Base-by-base conservation (phyloP, 768 basidiomycete species). In the Kwoniella mangroviensis region DNA sequence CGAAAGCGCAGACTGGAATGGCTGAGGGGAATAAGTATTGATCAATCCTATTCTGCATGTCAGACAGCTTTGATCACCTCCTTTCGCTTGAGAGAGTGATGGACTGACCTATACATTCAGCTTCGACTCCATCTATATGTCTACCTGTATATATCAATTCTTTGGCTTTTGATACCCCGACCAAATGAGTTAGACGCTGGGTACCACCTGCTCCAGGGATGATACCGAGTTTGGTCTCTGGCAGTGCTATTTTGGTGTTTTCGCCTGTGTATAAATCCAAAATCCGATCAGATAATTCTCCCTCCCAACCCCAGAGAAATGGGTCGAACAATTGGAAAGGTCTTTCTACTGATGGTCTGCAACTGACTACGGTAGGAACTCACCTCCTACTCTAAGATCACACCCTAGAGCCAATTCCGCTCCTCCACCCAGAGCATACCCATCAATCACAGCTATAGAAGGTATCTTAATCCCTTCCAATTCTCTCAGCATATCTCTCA, bases 191-290 rank as follows among this genome's bases (percentile, higher is more conserved):
- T 64, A 97, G 88, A 45, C 95, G 90, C 79, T 98, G 95, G 0
- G 94, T 93, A 6, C 95, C 95, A 24, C 95, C 96, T 12, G 91
- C 94, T 3, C 95, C 95, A 19, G 95, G 94, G 78, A 98, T 96
- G 70, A 93, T 90, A 60, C 94, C 96, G 40, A 98, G 87, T 81
- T 92, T 94, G 81, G 97, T 92, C 83, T 99, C 96, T 10, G 94
- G 93, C 9, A 98, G 84, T 7, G 94, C 93, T 59, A 98, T 91
- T 84, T 93, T 94, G 63, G 90, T 89, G 13, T 74, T 60, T 41
- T 49, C 24, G 28, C 78, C 75, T 77, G 40, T 43, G 9, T 42
- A 22, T 42, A 63, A 21, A 12, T 24, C 19, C 28, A 43, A 41
- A 34, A 12, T 22, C 7, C 7, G 9, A 26, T 26, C 5, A 21